phyloP scores from a whole-genome alignment of 352 stramenopile species.

The Globisporangium splendens region DNA sequence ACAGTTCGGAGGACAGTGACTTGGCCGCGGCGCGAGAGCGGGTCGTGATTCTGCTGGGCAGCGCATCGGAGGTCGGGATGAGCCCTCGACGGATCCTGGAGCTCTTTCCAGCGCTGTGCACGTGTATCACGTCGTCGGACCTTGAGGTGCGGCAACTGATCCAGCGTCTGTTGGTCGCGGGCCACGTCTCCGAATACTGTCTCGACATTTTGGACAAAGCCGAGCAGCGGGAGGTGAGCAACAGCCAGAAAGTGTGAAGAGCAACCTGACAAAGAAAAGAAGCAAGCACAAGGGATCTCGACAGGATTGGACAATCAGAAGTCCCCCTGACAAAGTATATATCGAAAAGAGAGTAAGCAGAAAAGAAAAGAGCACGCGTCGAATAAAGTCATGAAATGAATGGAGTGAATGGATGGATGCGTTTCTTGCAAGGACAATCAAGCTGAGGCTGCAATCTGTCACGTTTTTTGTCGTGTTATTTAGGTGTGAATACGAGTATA shows the following conservation, averaged over 20 bases:
- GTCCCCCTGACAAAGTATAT: too few species aligned
- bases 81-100: conserved; percentile 55
- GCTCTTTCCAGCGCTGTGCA: conserved; percentile 75
- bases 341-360: too few species aligned
- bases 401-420: too few species aligned
- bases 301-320: too few species aligned
- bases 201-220: conserved; percentile 31
- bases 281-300: not conserved
- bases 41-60: conserved; percentile 68
- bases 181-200: conserved; percentile 51
- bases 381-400: too few species aligned
- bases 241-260: not conserved
- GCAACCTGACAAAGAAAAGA: not conserved
- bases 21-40: conserved; percentile 44
- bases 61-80: conserved; percentile 46
- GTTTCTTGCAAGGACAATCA: too few species aligned
- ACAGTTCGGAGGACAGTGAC: not conserved
- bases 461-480: too few species aligned
- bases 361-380: too few species aligned
- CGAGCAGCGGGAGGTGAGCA: not conserved
- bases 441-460: too few species aligned
- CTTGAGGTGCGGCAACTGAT: conserved; percentile 63
- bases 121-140: conserved; percentile 68
- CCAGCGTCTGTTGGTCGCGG: conserved; percentile 59
- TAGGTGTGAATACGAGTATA: too few species aligned